Base-by-base conservation (phyloP, 176 grass and related monocot genomes). In the Hyparrhenia diplandra region DNA sequence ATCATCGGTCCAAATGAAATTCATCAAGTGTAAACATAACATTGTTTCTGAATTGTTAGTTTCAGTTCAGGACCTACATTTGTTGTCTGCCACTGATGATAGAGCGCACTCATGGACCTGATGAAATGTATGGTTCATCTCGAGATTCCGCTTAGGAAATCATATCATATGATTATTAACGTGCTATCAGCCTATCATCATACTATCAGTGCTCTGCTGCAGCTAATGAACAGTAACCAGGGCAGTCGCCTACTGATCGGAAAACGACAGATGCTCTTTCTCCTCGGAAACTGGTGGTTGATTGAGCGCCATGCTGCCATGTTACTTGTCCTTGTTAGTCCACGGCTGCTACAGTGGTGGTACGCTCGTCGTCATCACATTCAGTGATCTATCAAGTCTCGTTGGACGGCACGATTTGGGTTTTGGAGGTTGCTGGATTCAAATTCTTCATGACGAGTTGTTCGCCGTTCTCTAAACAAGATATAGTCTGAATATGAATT, bases 261-360 rank as follows among this genome's bases (percentile, higher is more conserved):
- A 74, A 65, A 63, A 62, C 24, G 31, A 63, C 62, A 8, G 1
- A 52, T 16, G 74, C 25, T n/a, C 10, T 32, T 68, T 60, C 49
- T 31, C 14, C 73, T 55, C 39, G 57, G 67, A 49, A 39, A 84
- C 31, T n/a, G n/a, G n/a, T n/a, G n/a, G n/a, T n/a, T 76, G 69
- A 75, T 88, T 62, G 78, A 73, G 63, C 24, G 40, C 18, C 76
- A 75, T 80, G 87, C 60, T 13, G 23, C 23, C 76, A 75, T 80
- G 76, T 69, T 68, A 69, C 75, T 34, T 67, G n/a, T 37, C 80
- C 67, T 57, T 74, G 54, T 36, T 30, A 47, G 20, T 35, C 57
- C 20, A 83, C 2, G 21, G 27, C 8, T 55, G 51, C 7, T 55
- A 52, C 46, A 18, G 46, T 49, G 1, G 49, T 21, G 13, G 14